Percentiles rank a stretch among this genome's conserved stretches.
Conservation (phyloP, 1,284 basidiomycete genomes). For the Tilletia setariae region DNA sequence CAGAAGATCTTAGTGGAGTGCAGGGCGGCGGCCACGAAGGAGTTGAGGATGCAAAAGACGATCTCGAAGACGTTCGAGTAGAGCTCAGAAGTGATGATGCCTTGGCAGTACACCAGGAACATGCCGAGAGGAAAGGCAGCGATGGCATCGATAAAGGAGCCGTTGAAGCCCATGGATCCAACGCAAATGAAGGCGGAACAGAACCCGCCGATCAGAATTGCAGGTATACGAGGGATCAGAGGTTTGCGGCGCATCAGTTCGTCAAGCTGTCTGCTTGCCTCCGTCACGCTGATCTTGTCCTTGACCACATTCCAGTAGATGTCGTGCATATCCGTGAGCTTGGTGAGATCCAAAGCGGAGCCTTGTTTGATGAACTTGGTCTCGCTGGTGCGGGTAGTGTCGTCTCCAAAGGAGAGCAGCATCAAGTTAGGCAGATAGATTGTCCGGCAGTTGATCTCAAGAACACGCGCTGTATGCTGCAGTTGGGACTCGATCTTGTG, state of each 20-base stretch:
- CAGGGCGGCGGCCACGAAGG: constrained; percentile 64
- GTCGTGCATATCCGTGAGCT: constrained; percentile 66
- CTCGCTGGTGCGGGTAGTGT: constrained; percentile 75
- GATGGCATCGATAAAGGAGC: constrained; percentile 76
- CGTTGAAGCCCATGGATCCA: constrained; percentile 59
- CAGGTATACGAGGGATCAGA: constrained; percentile 56
- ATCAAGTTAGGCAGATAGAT: constrained; percentile 82
- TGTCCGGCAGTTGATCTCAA: constrained; percentile 78
- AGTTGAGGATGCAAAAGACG: constrained; percentile 73
- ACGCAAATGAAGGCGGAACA: constrained; percentile 71
- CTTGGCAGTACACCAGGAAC: constrained; percentile 60
- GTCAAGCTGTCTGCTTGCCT: constrained; percentile 72
- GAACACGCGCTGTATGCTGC: constrained; percentile 75
- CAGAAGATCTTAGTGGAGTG: constrained; percentile 62
- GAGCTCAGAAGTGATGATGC: constrained; percentile 62
- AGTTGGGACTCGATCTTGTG: constrained; percentile 84
- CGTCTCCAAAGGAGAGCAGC: constrained; percentile 64
- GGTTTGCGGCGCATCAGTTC: constrained; percentile 67
- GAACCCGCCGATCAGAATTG: constrained; percentile 73
- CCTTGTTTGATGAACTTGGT: constrained; percentile 63
- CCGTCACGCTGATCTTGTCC: constrained; percentile 76
- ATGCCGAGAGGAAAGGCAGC: constrained; percentile 74
- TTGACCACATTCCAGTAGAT: constrained; percentile 86
- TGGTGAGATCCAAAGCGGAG: constrained; percentile 46
- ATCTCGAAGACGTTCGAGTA: constrained; percentile 87